Conservation (phyloP, 768 basidiomycete species). For the Daedaleopsis nitida region DNA sequence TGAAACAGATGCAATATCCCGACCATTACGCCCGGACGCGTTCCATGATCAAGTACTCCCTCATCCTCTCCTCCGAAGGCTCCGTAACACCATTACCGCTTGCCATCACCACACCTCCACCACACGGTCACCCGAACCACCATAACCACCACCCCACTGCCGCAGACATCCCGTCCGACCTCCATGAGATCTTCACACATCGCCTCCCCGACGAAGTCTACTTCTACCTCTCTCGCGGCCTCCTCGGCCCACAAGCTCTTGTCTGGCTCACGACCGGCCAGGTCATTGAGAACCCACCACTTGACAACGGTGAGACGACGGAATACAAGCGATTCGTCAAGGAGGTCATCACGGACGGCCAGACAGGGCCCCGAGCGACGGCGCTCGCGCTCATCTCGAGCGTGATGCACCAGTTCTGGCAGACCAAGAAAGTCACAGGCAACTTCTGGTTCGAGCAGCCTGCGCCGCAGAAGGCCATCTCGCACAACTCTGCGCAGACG, state of each 20-base stretch:
- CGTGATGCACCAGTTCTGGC: constrained; percentile 81
- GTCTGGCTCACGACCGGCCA: constrained; percentile 94
- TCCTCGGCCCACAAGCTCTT: constrained; percentile 85
- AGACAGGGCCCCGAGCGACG: constrained; percentile 91
- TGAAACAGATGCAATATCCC: constrained; percentile 75
- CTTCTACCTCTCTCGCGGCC: constrained; percentile 92
- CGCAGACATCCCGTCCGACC: constrained; percentile 85
- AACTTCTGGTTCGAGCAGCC: constrained; percentile 75
- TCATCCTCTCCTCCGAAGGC: constrained; percentile 89
- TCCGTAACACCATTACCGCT: constrained; percentile 78
- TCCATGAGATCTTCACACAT: constrained; percentile 94
- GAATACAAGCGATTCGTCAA: constrained; percentile 95
- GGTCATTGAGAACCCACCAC: constrained; percentile 82
- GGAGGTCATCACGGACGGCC: constrained; percentile 94
- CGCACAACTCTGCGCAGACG: constrained; percentile 78
- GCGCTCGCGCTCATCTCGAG: constrained; percentile 85
- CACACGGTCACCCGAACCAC: constrained; percentile 49
- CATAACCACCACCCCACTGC: constrained; percentile 72
- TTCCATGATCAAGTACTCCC: constrained; percentile 88
- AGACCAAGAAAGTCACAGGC: constrained; percentile 68
- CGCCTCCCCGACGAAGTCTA: constrained; percentile 96
- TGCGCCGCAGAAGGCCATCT: constrained; percentile 50
- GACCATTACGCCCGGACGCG: constrained; percentile 90
- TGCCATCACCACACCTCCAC: constrained; percentile 53
- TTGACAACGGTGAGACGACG: constrained; percentile 93